Evolutionary conservation across 495 filamentous ascomycete species (phyloP).

Genomic region (Apodospora peruviana): DNA sequence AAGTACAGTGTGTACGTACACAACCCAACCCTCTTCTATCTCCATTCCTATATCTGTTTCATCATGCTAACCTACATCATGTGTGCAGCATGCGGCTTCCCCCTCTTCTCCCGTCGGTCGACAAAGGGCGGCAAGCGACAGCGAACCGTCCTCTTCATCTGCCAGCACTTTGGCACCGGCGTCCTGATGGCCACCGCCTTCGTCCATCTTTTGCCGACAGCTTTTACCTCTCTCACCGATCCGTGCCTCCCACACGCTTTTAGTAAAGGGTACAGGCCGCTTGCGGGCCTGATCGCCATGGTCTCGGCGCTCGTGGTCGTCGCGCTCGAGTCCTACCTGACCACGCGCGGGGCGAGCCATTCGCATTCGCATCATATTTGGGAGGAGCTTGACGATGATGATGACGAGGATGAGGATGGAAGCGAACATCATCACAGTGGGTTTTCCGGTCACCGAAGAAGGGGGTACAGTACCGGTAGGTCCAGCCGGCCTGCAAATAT

Average conservation of each 20-base stretch:
- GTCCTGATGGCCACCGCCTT: conserved; percentile 87
- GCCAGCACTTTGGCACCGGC: conserved; percentile 80
- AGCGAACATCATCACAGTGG: conserved; percentile 15
- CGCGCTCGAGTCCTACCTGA: conserved; percentile 71
- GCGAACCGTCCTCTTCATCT: conserved; percentile 59
- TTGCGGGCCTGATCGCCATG: conserved; percentile 78
- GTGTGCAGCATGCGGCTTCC: conserved; percentile 59
- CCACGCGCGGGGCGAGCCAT: conserved; percentile 47
- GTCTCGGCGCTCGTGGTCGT: conserved; percentile 68
- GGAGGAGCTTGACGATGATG: conserved; percentile 33
- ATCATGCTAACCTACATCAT: conserved; percentile 1
- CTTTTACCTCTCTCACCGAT: conserved; percentile 73
- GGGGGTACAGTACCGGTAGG: not conserved
- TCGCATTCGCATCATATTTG: conserved; percentile 42
- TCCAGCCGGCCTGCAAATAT: conserved; percentile 33
- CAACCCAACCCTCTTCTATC: not conserved
- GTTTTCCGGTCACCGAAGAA: not conserved
- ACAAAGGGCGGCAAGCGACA: conserved; percentile 37
- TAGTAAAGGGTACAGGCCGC: conserved; percentile 65
- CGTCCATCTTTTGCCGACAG: conserved; percentile 78
- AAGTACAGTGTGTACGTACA: conserved; percentile 61
- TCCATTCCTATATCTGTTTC: conserved; percentile 10
- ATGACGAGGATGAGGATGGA: conserved; percentile 15
- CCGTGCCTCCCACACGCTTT: conserved; percentile 72
- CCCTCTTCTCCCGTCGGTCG: conserved; percentile 48